phyloP scores from a whole-genome alignment of 768 basidiomycete genomes.

The Tylopilus rubrobrunneus region DNA sequence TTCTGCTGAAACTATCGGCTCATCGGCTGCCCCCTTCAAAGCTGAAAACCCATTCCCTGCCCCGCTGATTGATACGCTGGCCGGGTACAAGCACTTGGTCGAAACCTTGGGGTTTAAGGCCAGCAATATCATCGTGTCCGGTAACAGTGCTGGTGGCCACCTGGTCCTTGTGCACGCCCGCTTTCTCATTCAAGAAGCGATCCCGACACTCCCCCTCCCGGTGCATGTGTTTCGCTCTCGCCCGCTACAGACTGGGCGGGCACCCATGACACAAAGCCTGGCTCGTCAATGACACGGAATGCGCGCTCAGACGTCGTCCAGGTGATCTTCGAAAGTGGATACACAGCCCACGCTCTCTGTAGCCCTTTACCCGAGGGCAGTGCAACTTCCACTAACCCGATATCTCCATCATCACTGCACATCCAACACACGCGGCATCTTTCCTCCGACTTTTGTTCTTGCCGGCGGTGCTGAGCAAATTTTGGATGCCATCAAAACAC shows the following conservation, averaged over 20 bases:
- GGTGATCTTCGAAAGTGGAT: neutral
- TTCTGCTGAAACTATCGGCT: conserved; percentile 5
- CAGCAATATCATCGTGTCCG: conserved; percentile 2
- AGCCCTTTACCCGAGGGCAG: conserved; percentile 8
- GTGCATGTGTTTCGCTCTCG: neutral
- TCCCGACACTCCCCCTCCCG: neutral
- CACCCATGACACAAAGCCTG: neutral
- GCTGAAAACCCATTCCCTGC: neutral
- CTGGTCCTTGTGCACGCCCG: neutral
- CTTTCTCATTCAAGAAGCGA: conserved; percentile 1
- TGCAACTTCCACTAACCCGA: neutral
- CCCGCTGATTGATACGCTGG: conserved; percentile 1
- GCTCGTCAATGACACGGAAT: neutral
- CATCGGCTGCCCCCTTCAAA: conserved; percentile 1
- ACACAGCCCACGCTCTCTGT: conserved; percentile 5
- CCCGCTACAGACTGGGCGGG: neutral
- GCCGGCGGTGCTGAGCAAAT: conserved; percentile 28
- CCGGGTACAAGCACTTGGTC: conserved; percentile 4
- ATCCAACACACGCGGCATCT: conserved; percentile 10
- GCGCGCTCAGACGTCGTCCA: conserved; percentile 2
- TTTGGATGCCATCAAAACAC: conserved; percentile 24
- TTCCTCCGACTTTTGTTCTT: conserved; percentile 27
- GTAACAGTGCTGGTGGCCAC: conserved; percentile 1
- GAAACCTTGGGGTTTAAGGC: conserved; percentile 2
- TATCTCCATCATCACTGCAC: conserved; percentile 11